phyloP scores from a whole-genome alignment of 257 asterid species.

The Fraxinus americana region DNA sequence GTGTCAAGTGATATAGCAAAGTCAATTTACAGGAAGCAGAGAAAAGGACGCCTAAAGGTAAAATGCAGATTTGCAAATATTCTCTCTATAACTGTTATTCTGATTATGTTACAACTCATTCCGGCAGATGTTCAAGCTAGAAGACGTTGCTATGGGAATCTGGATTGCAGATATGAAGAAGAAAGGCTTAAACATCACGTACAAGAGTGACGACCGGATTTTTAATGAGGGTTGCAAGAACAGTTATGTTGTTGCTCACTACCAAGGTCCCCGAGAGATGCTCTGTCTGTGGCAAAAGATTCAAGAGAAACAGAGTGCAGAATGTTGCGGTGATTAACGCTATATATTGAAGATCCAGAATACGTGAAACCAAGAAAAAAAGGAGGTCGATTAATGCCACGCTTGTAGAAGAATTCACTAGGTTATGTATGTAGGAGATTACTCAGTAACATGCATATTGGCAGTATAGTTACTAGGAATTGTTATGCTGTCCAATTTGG shows the following conservation, averaged over 20 bases:
- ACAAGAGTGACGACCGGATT: constrained; percentile 78
- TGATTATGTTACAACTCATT: background rate
- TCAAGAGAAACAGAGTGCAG: constrained; percentile 61
- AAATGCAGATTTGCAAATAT: background rate
- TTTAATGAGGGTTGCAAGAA: constrained; percentile 77
- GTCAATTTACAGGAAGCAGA: constrained; percentile 61
- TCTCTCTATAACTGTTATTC: background rate
- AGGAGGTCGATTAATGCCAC: background rate
- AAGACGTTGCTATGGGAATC: constrained; percentile 96
- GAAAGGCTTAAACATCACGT: constrained; percentile 65
- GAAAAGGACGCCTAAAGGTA: constrained; percentile 72
- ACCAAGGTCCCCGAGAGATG: constrained; percentile 91
- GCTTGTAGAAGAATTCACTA: constrained; percentile 9
- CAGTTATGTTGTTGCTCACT: constrained; percentile 85
- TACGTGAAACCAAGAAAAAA: background rate
- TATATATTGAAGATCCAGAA: background rate
- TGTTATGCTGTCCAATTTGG: constrained; percentile 9
- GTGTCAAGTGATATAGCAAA: constrained; percentile 83
- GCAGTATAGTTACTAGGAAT: constrained; percentile 15
- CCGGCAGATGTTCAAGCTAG: constrained; percentile 89
- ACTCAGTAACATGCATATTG: constrained; percentile 8
- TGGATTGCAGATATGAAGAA: constrained; percentile 86
- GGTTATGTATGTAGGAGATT: constrained; percentile 30
- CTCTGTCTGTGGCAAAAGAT: constrained; percentile 95
- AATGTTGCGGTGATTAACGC: constrained; percentile 74